phyloP scores from a whole-genome alignment of 441 rosid species.

The Theobroma grandiflorum region DNA sequence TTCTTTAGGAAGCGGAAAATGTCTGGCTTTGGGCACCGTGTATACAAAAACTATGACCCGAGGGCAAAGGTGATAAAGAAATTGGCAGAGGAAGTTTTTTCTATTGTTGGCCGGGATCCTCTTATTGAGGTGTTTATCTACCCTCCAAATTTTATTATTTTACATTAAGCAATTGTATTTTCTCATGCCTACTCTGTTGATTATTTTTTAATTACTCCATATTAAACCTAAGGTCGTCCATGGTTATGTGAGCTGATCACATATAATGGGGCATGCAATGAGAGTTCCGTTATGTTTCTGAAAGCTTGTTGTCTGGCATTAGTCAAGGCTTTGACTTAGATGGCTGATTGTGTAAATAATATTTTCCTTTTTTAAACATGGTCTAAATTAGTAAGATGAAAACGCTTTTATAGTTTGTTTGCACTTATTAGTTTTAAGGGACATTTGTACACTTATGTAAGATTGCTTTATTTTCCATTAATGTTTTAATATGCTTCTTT shows the following conservation, averaged over 20 bases:
- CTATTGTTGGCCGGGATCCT: slow-evolving; percentile 98
- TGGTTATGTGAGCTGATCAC: neutral
- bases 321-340: neutral
- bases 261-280: neutral
- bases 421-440: slow-evolving; percentile 2
- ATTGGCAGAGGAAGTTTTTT: slow-evolving; percentile 96
- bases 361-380: neutral
- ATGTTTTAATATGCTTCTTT: slow-evolving; percentile 1
- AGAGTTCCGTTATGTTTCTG: slow-evolving; percentile 7
- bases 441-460: neutral
- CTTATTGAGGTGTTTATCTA: slow-evolving; percentile 81
- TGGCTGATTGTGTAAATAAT: slow-evolving; percentile 6
- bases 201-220: neutral
- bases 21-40: slow-evolving; percentile 99
- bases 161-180: neutral
- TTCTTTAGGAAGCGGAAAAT: slow-evolving; percentile 83
- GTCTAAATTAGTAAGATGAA: neutral
- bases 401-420: neutral
- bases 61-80: slow-evolving; percentile 92
- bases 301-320: neutral
- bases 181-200: neutral
- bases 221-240: slow-evolving; percentile 1
- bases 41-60: slow-evolving; percentile 98
- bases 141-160: slow-evolving; percentile 11
- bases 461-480: neutral